These are phyloP conservation scores for Phlebiopsis gigantea DNA, from an alignment of 768 basidiomycete species.

Conservation along the genomic window DNA sequence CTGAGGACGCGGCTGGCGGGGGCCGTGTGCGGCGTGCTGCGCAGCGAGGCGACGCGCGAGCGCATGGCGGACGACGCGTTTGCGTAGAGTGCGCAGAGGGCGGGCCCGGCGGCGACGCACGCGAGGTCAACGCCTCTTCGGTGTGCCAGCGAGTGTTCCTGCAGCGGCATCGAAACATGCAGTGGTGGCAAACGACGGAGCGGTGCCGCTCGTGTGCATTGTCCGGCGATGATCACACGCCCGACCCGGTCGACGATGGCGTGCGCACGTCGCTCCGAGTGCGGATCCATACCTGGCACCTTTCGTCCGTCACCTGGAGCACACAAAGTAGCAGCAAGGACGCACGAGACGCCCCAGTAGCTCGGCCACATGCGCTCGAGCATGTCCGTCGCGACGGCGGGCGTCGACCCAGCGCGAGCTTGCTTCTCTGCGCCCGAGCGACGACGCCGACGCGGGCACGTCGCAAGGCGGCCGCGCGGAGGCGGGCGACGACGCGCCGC, in stretches of 20 bases:
- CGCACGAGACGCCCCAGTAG: slow-evolving; percentile 19
- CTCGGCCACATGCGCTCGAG: slow-evolving; percentile 14
- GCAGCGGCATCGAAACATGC: not conserved
- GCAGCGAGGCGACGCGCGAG: slow-evolving; percentile 12
- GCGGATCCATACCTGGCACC: slow-evolving; percentile 24
- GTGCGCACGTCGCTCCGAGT: slow-evolving; percentile 27
- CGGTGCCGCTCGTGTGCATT: slow-evolving; percentile 19
- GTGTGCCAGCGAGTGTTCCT: slow-evolving; percentile 7
- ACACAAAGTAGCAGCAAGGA: not conserved
- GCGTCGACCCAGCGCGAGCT: not conserved
- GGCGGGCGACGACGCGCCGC: too few species aligned
- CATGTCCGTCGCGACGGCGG: slow-evolving; percentile 17
- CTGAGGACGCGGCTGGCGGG: not conserved
- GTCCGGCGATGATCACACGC: slow-evolving; percentile 26
- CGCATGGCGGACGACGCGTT: slow-evolving; percentile 14
- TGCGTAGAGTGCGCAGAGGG: slow-evolving; percentile 23
- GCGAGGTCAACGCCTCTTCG: slow-evolving; percentile 13
- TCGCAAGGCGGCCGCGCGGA: too few species aligned
- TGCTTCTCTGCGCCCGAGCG: not conserved
- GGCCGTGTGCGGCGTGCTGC: not conserved
- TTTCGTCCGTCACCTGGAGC: not conserved
- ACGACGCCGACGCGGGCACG: too few species aligned
- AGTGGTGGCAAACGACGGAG: not conserved
- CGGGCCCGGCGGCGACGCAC: slow-evolving; percentile 19
- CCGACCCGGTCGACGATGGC: slow-evolving; percentile 23